Base-by-base conservation (phyloP, 305 asterid species). In the Fraxinus nigra region DNA sequence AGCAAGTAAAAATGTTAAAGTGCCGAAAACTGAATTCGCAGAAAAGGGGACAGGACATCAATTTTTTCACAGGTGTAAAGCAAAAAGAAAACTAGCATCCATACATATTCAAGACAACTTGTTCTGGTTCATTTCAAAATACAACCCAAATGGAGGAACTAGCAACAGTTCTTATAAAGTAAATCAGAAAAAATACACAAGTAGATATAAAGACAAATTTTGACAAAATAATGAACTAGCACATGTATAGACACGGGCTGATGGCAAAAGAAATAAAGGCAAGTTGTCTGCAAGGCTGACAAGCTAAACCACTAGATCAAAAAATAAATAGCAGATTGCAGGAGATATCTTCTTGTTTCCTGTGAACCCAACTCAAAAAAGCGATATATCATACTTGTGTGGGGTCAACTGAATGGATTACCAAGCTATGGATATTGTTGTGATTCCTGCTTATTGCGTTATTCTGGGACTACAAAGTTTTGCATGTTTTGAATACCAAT, bases 1-100 rank as follows among this genome's bases (percentile, higher is more conserved):
- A 82, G 83, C 65, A 80, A 56, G 75, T 33, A 78, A 79, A 81
- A 34, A 63, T 13, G 28, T 72, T 78, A 37, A 43, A 80, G 81
- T 30, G 48, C 14, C 46, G 18, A 84, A 72, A 77, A 76, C 46
- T 40, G 35, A 59, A 79, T 43, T 80, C 61, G 26, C 65, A 72
- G 35, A 51, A 43, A 51, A 13, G 18, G 20, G 37, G 20, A 67
- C 35, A 67, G 10, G 37, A 28, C 30, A 67, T 54, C n/a, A 81
- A 51, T 80, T 32, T 80, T 32, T 70, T 18, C 75, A 26, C 6
- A 79, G 35, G 26, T 14, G 43, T 26, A 70, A n/a, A 14, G 43
- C 63, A 79, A 38, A 22, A 33, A 1, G 72, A 78, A 26, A 78
- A 61, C 11, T 59, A 59, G 7, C 20, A 59, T 20, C 13, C 0